Evolutionary conservation across 2,329 filamentous ascomycete species (phyloP).

Genomic region (Clarireedia monteithiana): DNA sequence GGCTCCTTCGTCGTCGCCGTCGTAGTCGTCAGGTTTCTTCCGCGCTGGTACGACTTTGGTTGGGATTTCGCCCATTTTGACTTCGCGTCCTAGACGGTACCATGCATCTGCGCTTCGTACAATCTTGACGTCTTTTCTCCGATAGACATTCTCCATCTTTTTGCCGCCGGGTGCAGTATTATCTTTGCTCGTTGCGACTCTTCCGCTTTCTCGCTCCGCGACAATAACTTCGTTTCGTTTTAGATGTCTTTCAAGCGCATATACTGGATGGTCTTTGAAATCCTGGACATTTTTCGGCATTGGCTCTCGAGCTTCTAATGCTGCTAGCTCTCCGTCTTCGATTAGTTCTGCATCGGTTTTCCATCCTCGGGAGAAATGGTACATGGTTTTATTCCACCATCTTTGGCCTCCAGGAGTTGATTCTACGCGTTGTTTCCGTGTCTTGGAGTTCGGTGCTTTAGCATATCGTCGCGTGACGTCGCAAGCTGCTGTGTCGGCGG

Average conservation of each 20-base stretch:
- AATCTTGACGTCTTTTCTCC: constrained; percentile 69
- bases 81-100: constrained; percentile 79
- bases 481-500: constrained; percentile 66
- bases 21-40: constrained; percentile 31
- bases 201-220: constrained; percentile 63
- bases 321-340: constrained; percentile 69
- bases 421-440: constrained; percentile 73
- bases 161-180: constrained; percentile 25
- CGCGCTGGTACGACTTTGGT: constrained; percentile 61
- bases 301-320: constrained; percentile 64
- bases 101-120: constrained; percentile 79
- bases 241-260: constrained; percentile 78
- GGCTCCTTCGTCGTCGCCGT: constrained; percentile 30
- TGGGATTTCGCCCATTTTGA: constrained; percentile 72
- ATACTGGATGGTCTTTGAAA: constrained; percentile 79
- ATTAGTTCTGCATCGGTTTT: constrained; percentile 68
- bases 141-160: constrained; percentile 68
- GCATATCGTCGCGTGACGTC: constrained; percentile 86
- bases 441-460: constrained; percentile 87
- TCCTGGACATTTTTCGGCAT: constrained; percentile 83
- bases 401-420: constrained; percentile 38
- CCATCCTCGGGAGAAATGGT: constrained; percentile 36
- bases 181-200: constrained; percentile 60
- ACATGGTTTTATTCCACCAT: constrained; percentile 49
- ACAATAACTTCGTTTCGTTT: constrained; percentile 75